Percentiles rank a stretch among this genome's conserved stretches.
phyloP scores from a whole-genome alignment of 306 rosid species.

The Luffa acutangula region DNA sequence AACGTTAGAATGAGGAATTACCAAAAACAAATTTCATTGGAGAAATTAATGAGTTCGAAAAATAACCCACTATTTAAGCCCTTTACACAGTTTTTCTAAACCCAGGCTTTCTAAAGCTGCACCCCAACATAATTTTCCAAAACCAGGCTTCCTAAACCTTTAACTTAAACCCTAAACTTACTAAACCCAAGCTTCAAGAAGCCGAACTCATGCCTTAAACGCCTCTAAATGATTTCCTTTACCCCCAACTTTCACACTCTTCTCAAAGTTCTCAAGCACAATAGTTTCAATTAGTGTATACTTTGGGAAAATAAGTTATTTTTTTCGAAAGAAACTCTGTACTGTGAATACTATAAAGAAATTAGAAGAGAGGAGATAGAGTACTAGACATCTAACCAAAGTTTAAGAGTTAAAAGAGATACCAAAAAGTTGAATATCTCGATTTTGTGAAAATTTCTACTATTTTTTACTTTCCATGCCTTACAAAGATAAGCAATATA shows the following conservation, averaged over 20 bases:
- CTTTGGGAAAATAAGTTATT: neutral
- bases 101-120: neutral
- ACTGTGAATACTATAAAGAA: neutral
- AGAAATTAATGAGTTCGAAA: neutral
- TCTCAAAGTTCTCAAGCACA: neutral
- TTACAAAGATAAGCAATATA: neutral
- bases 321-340: neutral
- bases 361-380: neutral
- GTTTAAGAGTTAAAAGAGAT: neutral
- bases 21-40: neutral
- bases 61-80: neutral
- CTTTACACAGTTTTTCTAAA: neutral
- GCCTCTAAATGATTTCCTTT: neutral
- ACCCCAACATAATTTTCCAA: neutral
- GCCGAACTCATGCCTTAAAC: neutral
- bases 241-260: neutral
- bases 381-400: neutral
- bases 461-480: neutral
- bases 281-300: neutral
- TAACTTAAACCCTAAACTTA: neutral
- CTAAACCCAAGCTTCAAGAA: neutral
- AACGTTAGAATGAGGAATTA: neutral
- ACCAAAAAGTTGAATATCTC: neutral
- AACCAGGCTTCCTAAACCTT: neutral
- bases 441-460: neutral